phyloP scores from a whole-genome alignment of 2,329 filamentous ascomycete genomes.

The Lithohypha guttulata region DNA sequence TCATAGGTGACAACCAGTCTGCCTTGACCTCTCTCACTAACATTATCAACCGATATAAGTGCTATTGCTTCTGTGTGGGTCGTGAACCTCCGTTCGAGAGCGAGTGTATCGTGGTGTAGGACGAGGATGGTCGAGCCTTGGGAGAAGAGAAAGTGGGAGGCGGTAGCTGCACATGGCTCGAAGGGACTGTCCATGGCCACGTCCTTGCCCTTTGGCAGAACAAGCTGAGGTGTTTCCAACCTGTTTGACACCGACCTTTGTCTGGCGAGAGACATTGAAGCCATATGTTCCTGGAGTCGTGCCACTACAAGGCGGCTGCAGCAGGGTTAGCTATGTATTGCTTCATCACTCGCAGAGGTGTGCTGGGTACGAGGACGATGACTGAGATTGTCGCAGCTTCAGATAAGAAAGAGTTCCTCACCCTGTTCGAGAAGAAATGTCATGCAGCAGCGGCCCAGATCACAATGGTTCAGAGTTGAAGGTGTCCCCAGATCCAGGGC shows the following conservation, averaged over 20 bases:
- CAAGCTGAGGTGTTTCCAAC: conserved; percentile 11
- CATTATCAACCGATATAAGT: conserved; percentile 79
- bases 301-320: conserved; percentile 9
- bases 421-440: conserved; percentile 2
- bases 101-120: conserved; percentile 83
- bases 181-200: conserved; percentile 45
- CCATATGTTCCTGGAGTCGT: conserved; percentile 8
- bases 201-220: conserved; percentile 11
- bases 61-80: conserved; percentile 73
- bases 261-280: conserved; percentile 12
- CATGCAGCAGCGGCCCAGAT: conserved; percentile 1
- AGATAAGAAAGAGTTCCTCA: conserved; percentile 4
- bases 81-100: conserved; percentile 76
- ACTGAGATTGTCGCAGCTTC: too few species aligned
- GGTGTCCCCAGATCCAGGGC: conserved; percentile 1
- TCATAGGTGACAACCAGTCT: conserved; percentile 89
- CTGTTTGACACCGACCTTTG: conserved; percentile 19
- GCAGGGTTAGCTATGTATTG: neutral
- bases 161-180: conserved; percentile 81
- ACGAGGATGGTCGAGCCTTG: conserved; percentile 73
- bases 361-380: neutral
- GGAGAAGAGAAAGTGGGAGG: conserved; percentile 80
- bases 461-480: neutral
- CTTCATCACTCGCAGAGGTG: neutral
- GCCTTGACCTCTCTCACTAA: conserved; percentile 75